Evolutionary conservation across 495 filamentous ascomycete species (phyloP).

Genomic region (Parachaetomium inaequale): DNA sequence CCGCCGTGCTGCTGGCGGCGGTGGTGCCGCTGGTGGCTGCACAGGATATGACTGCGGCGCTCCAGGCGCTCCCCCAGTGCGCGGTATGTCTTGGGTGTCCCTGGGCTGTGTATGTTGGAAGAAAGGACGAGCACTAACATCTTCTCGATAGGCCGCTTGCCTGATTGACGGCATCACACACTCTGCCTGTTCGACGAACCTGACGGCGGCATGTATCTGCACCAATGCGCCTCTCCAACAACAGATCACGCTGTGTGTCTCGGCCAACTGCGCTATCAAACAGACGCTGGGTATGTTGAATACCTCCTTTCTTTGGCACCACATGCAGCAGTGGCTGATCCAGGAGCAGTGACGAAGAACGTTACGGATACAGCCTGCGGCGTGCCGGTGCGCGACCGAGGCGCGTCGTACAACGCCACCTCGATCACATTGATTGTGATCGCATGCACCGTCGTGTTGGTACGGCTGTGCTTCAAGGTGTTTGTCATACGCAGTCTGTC

Average conservation of each 20-base stretch:
- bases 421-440: slow-evolving; percentile 6
- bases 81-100: slow-evolving; percentile 2
- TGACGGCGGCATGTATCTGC: slow-evolving; percentile 9
- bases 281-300: slow-evolving; percentile 2
- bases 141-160: not conserved
- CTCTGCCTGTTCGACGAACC: not conserved
- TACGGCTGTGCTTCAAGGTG: slow-evolving; percentile 11
- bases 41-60: not conserved
- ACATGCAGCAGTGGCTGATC: not conserved
- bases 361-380: slow-evolving; percentile 2
- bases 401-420: not conserved
- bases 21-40: slow-evolving; percentile 9
- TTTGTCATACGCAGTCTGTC: slow-evolving; percentile 1
- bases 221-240: not conserved
- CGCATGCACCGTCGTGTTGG: not conserved
- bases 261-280: slow-evolving; percentile 8
- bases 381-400: slow-evolving; percentile 6
- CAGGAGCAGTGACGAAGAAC: slow-evolving; percentile 13
- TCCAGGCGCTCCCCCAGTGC: not conserved
- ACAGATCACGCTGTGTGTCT: slow-evolving; percentile 5
- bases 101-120: no score
- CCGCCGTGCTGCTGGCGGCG: not conserved
- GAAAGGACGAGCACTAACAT: not conserved
- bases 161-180: not conserved
- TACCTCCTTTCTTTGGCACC: not conserved